Percentiles rank a stretch among this genome's conserved stretches.
Conservation (phyloP, 768 basidiomycete species). For the Cystobasidiopsis lactophilus region DNA sequence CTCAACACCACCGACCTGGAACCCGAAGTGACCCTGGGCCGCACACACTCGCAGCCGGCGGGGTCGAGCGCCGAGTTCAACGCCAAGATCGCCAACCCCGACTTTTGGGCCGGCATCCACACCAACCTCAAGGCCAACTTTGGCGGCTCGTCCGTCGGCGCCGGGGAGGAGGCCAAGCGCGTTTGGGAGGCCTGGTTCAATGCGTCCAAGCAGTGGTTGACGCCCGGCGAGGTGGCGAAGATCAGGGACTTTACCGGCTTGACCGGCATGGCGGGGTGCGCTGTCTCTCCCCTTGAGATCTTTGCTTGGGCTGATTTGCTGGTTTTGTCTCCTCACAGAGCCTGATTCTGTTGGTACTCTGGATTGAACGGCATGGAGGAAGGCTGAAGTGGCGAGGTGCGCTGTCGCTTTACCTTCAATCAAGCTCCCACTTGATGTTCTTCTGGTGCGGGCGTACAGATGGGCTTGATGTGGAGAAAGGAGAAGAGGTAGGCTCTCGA, state of each 20-base stretch:
- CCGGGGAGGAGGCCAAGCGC: slow-evolving; percentile 32
- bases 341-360: too few species aligned
- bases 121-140: slow-evolving; percentile 38
- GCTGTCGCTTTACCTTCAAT: too few species aligned
- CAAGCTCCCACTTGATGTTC: too few species aligned
- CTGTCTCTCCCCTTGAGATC: too few species aligned
- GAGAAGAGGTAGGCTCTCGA: too few species aligned
- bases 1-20: slow-evolving; percentile 10
- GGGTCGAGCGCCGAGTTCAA: neutral
- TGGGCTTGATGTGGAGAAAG: too few species aligned
- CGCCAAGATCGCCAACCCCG: slow-evolving; percentile 12
- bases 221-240: slow-evolving; percentile 67
- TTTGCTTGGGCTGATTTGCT: too few species aligned
- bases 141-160: slow-evolving; percentile 3
- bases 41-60: neutral
- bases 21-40: slow-evolving; percentile 7
- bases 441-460: too few species aligned
- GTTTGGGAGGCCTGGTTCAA: slow-evolving; percentile 80
- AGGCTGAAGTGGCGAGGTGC: too few species aligned
- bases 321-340: too few species aligned
- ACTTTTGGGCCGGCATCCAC: slow-evolving; percentile 54
- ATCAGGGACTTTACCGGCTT: slow-evolving; percentile 75
- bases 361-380: too few species aligned
- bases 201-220: slow-evolving; percentile 56
- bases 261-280: slow-evolving; percentile 76